Percentiles rank a stretch among this genome's conserved stretches.
These are phyloP conservation scores for Eremothecium gossypii DNA, from an alignment of 1,139 yeast genomes.

Conservation along the genomic window DNA sequence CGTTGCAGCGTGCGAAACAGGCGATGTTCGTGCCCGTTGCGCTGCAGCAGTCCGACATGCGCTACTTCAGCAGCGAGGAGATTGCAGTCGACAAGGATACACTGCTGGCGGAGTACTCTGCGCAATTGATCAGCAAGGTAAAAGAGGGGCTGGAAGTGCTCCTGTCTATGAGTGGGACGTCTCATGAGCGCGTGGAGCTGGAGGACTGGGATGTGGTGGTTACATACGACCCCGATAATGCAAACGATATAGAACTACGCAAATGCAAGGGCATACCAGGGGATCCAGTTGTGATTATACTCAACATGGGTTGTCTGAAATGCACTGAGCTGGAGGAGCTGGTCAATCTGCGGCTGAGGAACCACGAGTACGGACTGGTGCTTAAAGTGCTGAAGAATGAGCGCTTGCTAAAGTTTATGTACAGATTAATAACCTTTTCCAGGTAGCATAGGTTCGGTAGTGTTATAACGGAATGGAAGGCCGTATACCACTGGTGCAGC, in stretches of 20 bases:
- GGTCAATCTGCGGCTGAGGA: conserved; percentile 5
- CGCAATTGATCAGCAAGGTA: conserved; percentile 1
- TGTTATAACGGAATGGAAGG: conserved; percentile 39
- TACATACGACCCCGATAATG: conserved; percentile 3
- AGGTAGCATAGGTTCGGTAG: conserved; percentile 3
- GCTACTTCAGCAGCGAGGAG: conserved; percentile 8
- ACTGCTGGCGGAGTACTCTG: neutral
- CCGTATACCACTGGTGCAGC: conserved; percentile 80
- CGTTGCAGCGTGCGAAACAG: conserved; percentile 5
- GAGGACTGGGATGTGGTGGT: conserved; percentile 7
- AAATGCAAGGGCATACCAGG: neutral
- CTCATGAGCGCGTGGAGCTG: neutral
- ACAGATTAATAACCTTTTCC: conserved; percentile 10
- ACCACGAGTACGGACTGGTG: conserved; percentile 10
- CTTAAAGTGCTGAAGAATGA: conserved; percentile 9
- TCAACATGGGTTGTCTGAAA: conserved; percentile 8
- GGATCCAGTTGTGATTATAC: conserved; percentile 2
- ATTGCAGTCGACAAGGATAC: conserved; percentile 1
- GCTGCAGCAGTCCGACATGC: conserved; percentile 11
- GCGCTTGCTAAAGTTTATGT: conserved; percentile 9
- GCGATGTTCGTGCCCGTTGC: conserved; percentile 14
- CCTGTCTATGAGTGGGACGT: neutral
- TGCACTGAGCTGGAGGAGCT: conserved; percentile 4
- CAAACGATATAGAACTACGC: conserved; percentile 5
- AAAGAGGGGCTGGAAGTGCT: conserved; percentile 1